Evolutionary conservation across 164 flowering plant species (phyloP).

Genomic region (Vitis cinerea): DNA sequence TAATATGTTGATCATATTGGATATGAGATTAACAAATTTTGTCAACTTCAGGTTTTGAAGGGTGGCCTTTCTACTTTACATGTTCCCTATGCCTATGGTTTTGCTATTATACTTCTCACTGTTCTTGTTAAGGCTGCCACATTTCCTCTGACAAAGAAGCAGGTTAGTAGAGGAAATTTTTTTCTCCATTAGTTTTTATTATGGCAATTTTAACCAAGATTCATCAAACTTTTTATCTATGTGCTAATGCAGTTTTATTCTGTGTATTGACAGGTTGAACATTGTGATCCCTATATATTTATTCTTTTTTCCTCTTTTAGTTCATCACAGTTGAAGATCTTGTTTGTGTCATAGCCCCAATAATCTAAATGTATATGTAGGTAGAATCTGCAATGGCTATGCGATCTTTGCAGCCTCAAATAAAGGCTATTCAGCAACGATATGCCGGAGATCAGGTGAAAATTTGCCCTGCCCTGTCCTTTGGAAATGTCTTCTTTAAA

Average conservation of each 20-base stretch:
- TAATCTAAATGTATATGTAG: slow-evolving; percentile 26
- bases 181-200: not conserved
- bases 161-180: slow-evolving; percentile 41
- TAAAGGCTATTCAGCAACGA: slow-evolving; percentile 83
- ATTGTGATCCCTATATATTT: not conserved
- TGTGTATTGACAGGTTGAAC: not conserved
- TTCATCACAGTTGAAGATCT: not conserved
- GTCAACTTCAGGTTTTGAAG: slow-evolving; percentile 61
- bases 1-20: not conserved
- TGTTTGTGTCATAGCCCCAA: not conserved
- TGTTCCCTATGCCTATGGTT: slow-evolving; percentile 91
- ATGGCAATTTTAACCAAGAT: not conserved
- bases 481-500: no score
- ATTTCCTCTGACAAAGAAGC: slow-evolving; percentile 90
- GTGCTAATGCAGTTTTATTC: not conserved
- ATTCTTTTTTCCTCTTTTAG: not conserved
- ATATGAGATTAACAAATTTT: not conserved
- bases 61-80: slow-evolving; percentile 77
- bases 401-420: slow-evolving; percentile 87
- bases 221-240: not conserved
- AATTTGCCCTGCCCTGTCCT: not conserved
- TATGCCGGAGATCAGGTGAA: slow-evolving; percentile 91
- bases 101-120: slow-evolving; percentile 90
- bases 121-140: slow-evolving; percentile 92
- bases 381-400: slow-evolving; percentile 95